Evolutionary conservation across 1,284 basidiomycete genomes (phyloP), one percentile per base, ranked within the genome.

Genomic region (Malassezia equina): DNA sequence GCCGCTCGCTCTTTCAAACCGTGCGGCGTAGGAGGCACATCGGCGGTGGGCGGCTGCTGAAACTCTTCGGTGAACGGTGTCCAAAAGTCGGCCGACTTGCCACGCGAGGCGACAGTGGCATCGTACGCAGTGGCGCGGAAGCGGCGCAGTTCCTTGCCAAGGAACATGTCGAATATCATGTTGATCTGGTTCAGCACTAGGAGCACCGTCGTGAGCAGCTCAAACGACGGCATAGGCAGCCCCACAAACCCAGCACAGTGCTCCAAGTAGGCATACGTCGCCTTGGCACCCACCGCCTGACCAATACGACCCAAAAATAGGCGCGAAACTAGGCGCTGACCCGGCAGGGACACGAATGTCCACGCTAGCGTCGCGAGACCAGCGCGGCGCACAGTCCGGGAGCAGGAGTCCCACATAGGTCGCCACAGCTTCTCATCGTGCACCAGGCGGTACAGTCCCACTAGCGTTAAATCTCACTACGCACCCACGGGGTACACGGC

Each of bases 1-100:
- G 33, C 12, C 6, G 29, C 24, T 29, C 33, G 17, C 21, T 8
- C 44, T 1, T 29, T 13, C 19, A 29, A n/a, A 13, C 28, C 21
- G 28, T 23, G 44, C 9, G 12, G 28, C 29, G 17, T 11, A 8
- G 17, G 2, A 7, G 44, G 13, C 47, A 17, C 12, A 29, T 19
- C 43, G 29, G 15, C 17, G 24, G 9, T 1, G 0, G 70, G 71
- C 3, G 71, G 72, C 15, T 71, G 64, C 23, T 49, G 32, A 49
- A 63, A 74, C 51, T 74, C 72, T 36, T 74, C 72, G 13, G 52
- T 53, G 40, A 73, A 74, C 34, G 67, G 65, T 32, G 62, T 64
- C 72, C 72, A 74, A 62, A 67, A 74, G 23, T 67, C 64, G 1
- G 63, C 54, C 0, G 56, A 43, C 47, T 74, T 73, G 8, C 72